These are phyloP conservation scores for Parastagonospora avenae DNA, from an alignment of 2,329 filamentous ascomycete species.

Conservation along the genomic window DNA sequence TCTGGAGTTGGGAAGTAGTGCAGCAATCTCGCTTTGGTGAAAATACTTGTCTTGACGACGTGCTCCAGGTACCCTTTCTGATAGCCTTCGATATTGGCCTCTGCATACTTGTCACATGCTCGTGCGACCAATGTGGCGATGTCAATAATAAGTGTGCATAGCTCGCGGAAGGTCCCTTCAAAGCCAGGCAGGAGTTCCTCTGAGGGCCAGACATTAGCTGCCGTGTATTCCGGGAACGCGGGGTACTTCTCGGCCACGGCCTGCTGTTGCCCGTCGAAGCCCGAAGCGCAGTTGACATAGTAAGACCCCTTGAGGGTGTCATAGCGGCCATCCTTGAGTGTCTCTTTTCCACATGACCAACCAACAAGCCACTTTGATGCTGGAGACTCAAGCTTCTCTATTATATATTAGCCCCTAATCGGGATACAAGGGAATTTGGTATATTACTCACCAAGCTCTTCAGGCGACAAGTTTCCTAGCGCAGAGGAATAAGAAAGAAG, in stretches of 20 bases:
- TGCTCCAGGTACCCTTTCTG: conserved; percentile 79
- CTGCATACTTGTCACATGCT: conserved; percentile 87
- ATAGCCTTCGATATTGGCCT: conserved; percentile 78
- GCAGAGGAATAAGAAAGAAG: conserved; percentile 88
- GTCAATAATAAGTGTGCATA: conserved; percentile 87
- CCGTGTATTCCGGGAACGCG: conserved; percentile 85
- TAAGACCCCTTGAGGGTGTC: conserved; percentile 84
- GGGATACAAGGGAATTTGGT: background rate
- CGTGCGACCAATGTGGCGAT: conserved; percentile 84
- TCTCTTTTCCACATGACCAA: conserved; percentile 84
- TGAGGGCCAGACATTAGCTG: conserved; percentile 86
- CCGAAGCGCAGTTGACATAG: conserved; percentile 75
- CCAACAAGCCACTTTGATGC: conserved; percentile 66
- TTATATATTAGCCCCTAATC: conserved; percentile 7
- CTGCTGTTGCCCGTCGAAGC: conserved; percentile 67
- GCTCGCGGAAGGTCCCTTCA: conserved; percentile 69
- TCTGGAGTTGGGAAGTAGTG: conserved; percentile 79
- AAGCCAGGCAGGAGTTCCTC: conserved; percentile 75
- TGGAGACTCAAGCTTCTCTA: conserved; percentile 55
- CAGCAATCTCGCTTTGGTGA: conserved; percentile 86
- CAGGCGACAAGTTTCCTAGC: conserved; percentile 76
- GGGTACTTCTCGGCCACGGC: conserved; percentile 56
- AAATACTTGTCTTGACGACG: conserved; percentile 82
- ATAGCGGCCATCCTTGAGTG: conserved; percentile 75
- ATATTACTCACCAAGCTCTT: conserved; percentile 67